These are phyloP conservation scores for Calocybe gangraenosa DNA, from an alignment of 768 basidiomycete genomes.

Conservation along the genomic window DNA sequence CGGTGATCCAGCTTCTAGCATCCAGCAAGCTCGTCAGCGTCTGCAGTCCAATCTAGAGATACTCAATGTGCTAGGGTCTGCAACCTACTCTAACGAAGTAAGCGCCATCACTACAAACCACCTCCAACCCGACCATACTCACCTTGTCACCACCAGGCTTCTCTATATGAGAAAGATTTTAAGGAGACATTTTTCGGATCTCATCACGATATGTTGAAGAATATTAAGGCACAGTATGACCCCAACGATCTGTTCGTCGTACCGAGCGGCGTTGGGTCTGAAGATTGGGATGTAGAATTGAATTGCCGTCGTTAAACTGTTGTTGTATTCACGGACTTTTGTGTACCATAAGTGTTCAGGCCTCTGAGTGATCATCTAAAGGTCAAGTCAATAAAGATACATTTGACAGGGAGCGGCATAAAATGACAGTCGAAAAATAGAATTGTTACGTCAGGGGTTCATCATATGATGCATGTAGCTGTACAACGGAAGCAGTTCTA, in stretches of 20 bases:
- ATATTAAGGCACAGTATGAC: slow-evolving; percentile 31
- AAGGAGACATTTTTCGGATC: slow-evolving; percentile 40
- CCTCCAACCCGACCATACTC: neutral
- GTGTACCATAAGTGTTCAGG: too few relatives aligned
- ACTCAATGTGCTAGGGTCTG: slow-evolving; percentile 28
- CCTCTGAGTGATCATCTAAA: too few relatives aligned
- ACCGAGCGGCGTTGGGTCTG: slow-evolving; percentile 43
- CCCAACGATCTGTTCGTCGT: slow-evolving; percentile 36
- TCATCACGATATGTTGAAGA: slow-evolving; percentile 34
- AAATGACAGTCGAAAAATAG: too few relatives aligned
- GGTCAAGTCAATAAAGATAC: too few relatives aligned
- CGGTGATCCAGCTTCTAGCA: neutral
- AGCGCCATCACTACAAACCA: slow-evolving; percentile 5
- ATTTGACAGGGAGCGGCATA: too few relatives aligned
- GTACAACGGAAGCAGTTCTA: too few relatives aligned
- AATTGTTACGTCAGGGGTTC: too few relatives aligned
- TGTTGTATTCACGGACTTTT: neutral
- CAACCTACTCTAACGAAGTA: slow-evolving; percentile 48
- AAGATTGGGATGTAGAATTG: slow-evolving; percentile 37
- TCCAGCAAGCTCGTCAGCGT: slow-evolving; percentile 12
- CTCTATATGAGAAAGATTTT: slow-evolving; percentile 33
- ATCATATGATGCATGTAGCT: too few relatives aligned
- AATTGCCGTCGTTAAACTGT: slow-evolving; percentile 6
- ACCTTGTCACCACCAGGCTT: slow-evolving; percentile 39
- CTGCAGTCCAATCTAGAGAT: slow-evolving; percentile 13